Evolutionary conservation across 2,329 filamentous ascomycete genomes (phyloP).

Genomic region (Verticillium klebahnii): DNA sequence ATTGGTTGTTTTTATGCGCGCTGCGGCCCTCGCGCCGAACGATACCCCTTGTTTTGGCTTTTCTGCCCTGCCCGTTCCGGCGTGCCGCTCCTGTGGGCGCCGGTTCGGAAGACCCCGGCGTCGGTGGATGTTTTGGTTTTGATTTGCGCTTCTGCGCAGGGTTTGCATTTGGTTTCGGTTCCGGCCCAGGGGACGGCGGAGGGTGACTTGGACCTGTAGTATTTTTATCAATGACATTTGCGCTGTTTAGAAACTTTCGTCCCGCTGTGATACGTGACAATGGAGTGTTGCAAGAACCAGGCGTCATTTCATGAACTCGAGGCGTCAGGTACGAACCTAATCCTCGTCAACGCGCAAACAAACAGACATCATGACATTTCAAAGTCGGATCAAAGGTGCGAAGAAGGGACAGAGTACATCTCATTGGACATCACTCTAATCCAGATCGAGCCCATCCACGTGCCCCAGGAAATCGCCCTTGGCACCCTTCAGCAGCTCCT

Average conservation of each 20-base stretch:
- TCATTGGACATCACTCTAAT: not conserved
- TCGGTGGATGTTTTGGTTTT: not conserved
- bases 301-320: too few species aligned
- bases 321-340: too few species aligned
- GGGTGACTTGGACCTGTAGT: not conserved
- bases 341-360: too few species aligned
- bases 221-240: not conserved
- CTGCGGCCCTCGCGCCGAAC: too few species aligned
- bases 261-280: too few species aligned
- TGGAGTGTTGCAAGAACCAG: too few species aligned
- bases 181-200: not conserved
- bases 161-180: not conserved
- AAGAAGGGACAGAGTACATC: too few species aligned
- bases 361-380: too few species aligned
- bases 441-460: slow-evolving; percentile 36
- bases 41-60: not conserved
- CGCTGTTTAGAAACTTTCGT: too few species aligned
- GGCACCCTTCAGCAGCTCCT: slow-evolving; percentile 60
- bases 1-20: too few species aligned
- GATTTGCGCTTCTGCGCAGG: not conserved
- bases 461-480: slow-evolving; percentile 63
- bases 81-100: not conserved
- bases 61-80: not conserved
- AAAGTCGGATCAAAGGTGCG: too few species aligned
- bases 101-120: not conserved